These are phyloP conservation scores for Phanerodontia chrysosporium DNA, from an alignment of 768 basidiomycete genomes.

Conservation along the genomic window DNA sequence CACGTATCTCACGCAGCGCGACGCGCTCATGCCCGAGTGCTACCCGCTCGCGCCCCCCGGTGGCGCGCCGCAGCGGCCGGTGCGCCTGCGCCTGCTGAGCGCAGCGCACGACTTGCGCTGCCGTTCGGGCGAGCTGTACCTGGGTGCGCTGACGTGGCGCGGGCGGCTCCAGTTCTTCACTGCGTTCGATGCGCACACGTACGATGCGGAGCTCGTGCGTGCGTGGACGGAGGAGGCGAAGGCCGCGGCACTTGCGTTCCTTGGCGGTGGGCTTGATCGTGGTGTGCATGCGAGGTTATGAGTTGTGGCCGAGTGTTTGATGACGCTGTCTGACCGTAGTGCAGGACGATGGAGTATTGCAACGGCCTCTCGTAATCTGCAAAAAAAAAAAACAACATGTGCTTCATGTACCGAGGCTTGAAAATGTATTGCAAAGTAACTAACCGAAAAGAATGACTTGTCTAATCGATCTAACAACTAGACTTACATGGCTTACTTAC, in stretches of 20 bases:
- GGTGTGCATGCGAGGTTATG: not conserved
- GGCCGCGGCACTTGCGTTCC: conserved; percentile 29
- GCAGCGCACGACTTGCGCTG: conserved; percentile 28
- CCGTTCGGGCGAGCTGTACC: conserved; percentile 45
- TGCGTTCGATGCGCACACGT: conserved; percentile 45
- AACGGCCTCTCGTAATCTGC: too few species aligned
- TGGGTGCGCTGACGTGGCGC: conserved; percentile 35
- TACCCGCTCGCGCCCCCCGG: conserved; percentile 15
- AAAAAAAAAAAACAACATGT: too few species aligned
- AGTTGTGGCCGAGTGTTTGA: not conserved
- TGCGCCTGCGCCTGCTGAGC: conserved; percentile 15
- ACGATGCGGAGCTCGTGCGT: conserved; percentile 32
- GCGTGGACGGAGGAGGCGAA: conserved; percentile 49
- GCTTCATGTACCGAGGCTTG: too few species aligned
- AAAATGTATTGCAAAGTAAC: too few species aligned
- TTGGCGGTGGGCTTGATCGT: conserved; percentile 3
- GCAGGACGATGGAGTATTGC: too few species aligned
- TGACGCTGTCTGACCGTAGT: too few species aligned
- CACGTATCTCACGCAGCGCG: not conserved
- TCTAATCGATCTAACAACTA: too few species aligned
- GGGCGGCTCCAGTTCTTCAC: conserved; percentile 30
- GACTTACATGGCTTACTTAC: too few species aligned
- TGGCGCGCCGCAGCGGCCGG: not conserved
- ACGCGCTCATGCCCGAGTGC: conserved; percentile 13
- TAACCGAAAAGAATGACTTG: too few species aligned